These are phyloP conservation scores for Suhomyces chickasaworum DNA, from an alignment of 1,139 yeast genomes.

Conservation along the genomic window DNA sequence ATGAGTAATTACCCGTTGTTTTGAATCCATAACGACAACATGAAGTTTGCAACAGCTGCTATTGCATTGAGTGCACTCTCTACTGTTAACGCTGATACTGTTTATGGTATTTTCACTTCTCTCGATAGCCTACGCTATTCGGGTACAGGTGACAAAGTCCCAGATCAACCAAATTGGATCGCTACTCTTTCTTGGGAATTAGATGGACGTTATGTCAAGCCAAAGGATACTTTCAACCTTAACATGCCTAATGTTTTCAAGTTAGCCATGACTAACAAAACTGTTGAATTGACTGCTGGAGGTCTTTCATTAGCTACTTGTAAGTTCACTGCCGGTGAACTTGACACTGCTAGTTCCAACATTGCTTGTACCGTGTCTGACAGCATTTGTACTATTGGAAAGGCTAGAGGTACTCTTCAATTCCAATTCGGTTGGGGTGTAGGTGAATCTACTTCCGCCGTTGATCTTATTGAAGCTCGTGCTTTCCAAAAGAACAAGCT, in stretches of 20 bases:
- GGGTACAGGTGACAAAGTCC: background rate
- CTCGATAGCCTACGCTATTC: background rate
- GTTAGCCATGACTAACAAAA: background rate
- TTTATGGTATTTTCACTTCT: background rate
- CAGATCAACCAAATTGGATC: background rate
- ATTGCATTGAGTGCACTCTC: background rate
- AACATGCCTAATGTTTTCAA: constrained; percentile 2
- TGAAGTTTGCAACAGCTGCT: background rate
- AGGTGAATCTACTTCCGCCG: background rate
- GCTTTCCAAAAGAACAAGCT: background rate
- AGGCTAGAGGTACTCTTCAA: background rate
- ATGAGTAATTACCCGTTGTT: no score
- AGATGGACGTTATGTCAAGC: background rate
- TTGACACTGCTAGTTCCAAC: background rate
- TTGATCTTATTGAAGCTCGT: background rate
- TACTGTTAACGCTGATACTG: background rate
- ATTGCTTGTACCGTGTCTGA: background rate
- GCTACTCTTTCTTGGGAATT: background rate
- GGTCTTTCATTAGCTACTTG: background rate
- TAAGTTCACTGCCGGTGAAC: background rate
- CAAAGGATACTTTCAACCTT: constrained; percentile 1
- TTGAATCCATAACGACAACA: no score
- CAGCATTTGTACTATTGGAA: background rate
- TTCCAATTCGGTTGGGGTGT: background rate
- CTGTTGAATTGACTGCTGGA: background rate